phyloP scores from a whole-genome alignment of 2,329 filamentous ascomycete species.

The Aspergillus sp. region DNA sequence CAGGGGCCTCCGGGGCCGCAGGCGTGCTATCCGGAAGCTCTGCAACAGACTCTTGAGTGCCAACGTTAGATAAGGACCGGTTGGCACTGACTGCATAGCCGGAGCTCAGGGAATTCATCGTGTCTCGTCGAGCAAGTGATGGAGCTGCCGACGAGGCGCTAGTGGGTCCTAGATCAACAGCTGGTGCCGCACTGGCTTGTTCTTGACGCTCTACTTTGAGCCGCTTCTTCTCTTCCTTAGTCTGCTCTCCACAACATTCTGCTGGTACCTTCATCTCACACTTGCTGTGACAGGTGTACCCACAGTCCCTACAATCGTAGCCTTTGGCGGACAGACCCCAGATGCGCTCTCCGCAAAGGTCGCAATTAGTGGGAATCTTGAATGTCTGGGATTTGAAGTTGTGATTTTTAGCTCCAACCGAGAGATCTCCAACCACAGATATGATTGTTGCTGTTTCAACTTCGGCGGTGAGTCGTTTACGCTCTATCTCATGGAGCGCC shows the following conservation, averaged over 20 bases:
- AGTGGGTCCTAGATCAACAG: conserved; percentile 36
- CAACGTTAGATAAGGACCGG: conserved; percentile 68
- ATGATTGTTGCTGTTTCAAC: conserved; percentile 93
- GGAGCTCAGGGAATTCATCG: conserved; percentile 86
- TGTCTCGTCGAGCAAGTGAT: conserved; percentile 74
- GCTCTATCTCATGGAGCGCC: conserved; percentile 78
- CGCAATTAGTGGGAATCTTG: conserved; percentile 98
- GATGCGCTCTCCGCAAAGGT: conserved; percentile 92
- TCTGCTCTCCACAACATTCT: conserved; percentile 89
- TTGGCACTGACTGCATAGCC: conserved; percentile 80
- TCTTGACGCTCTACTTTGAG: conserved; percentile 84
- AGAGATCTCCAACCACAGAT: conserved; percentile 86
- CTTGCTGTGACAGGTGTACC: conserved; percentile 97
- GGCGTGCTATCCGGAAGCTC: conserved; percentile 38
- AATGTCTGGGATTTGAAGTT: conserved; percentile 99
- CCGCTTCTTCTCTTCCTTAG: conserved; percentile 93
- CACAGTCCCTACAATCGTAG: conserved; percentile 92
- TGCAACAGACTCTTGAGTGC: conserved; percentile 52
- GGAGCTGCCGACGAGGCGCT: conserved; percentile 60
- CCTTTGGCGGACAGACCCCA: conserved; percentile 97
- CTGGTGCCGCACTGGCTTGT: conserved; percentile 61
- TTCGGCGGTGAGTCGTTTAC: conserved; percentile 81
- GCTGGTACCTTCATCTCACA: conserved; percentile 98
- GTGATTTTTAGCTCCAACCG: conserved; percentile 88
- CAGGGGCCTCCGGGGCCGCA: conserved; percentile 18